Evolutionary conservation across 148 eudicot species (phyloP).

Genomic region (Amaranthus palmeri): DNA sequence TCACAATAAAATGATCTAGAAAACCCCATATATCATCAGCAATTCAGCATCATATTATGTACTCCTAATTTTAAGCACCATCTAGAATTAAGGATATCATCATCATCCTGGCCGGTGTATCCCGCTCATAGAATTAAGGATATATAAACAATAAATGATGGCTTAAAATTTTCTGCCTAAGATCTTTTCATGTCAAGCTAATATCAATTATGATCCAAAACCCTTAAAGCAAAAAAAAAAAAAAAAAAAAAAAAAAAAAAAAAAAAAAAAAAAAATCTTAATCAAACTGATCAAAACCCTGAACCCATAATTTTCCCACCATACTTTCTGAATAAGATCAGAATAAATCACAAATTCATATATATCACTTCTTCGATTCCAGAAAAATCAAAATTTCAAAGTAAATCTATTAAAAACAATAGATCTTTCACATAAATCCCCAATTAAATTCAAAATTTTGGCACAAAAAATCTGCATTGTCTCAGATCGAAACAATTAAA

Average conservation of each 20-base stretch:
- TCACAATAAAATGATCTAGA: slow-evolving; percentile 23
- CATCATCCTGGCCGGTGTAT: too few relatives aligned
- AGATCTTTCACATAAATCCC: slow-evolving; percentile 18
- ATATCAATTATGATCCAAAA: slow-evolving; percentile 10
- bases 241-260: neutral
- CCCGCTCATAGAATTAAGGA: too few relatives aligned
- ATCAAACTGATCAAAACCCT: slow-evolving; percentile 20
- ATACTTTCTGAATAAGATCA: neutral
- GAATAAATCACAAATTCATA: neutral
- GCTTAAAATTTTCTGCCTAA: too few relatives aligned
- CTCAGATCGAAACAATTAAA: slow-evolving; percentile 28
- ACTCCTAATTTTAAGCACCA: too few relatives aligned
- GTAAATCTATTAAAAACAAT: neutral
- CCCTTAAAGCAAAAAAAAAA: slow-evolving; percentile 3
- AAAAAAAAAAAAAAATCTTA: neutral
- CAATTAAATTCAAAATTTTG: neutral
- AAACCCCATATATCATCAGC: slow-evolving; percentile 13
- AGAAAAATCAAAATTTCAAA: neutral
- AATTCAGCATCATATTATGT: neutral
- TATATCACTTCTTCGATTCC: neutral
- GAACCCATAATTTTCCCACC: slow-evolving; percentile 6
- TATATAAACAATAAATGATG: neutral
- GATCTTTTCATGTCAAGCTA: too few relatives aligned
- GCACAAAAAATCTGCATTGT: slow-evolving; percentile 13
- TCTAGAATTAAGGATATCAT: too few relatives aligned